Percentiles rank a stretch among this genome's conserved stretches.
These are phyloP conservation scores for Eucalyptus marginata DNA, from an alignment of 345 rosid genomes.

Conservation along the genomic window DNA sequence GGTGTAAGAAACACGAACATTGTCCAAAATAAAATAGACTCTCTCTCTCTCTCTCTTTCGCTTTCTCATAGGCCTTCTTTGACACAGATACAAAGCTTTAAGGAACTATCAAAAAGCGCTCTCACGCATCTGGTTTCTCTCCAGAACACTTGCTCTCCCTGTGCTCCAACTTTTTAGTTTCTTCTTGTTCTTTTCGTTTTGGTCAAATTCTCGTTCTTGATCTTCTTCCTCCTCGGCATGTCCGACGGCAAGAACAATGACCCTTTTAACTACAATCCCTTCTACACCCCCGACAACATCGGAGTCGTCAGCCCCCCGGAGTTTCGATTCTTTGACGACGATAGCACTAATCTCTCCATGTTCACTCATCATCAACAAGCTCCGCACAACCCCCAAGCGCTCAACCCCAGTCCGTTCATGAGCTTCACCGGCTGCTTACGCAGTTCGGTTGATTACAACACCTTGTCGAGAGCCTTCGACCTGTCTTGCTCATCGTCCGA, in stretches of 20 bases:
- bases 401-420: background rate
- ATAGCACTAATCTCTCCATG: background rate
- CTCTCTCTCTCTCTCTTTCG: background rate
- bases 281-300: background rate
- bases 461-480: background rate
- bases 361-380: background rate
- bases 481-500: background rate
- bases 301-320: background rate
- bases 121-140: background rate
- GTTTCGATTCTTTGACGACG: background rate
- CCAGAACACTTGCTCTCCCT: background rate
- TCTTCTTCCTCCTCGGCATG: background rate
- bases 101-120: background rate
- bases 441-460: background rate
- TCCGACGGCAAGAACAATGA: background rate
- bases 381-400: background rate
- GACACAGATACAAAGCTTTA: background rate
- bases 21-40: background rate
- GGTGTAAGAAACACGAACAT: background rate
- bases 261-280: background rate
- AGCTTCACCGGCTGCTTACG: background rate
- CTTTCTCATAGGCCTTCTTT: background rate
- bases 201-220: background rate
- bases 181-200: background rate
- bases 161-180: background rate